Conservation (phyloP, 2,329 filamentous ascomycete genomes). For the Zymoseptoria ardabiliae region DNA sequence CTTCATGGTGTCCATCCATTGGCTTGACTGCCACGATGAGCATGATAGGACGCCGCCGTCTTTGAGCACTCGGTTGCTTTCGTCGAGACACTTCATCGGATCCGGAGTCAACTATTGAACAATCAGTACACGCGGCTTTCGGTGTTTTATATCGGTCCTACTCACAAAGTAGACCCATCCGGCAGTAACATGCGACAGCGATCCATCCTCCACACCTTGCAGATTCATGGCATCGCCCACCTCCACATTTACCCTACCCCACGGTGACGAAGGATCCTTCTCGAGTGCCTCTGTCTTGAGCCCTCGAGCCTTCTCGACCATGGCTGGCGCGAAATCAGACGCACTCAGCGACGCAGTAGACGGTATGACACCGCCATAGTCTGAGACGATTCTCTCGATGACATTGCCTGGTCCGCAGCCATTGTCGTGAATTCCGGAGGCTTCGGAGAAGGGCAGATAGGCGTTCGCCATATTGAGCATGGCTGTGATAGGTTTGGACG, state of each 20-base stretch:
- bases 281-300: slow-evolving; percentile 11
- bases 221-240: slow-evolving; percentile 26
- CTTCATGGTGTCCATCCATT: slow-evolving; percentile 25
- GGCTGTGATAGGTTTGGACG: slow-evolving; percentile 13
- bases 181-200: slow-evolving; percentile 25
- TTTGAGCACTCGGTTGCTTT: slow-evolving; percentile 21
- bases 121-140: neutral
- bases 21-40: slow-evolving; percentile 23
- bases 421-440: slow-evolving; percentile 26
- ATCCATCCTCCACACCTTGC: slow-evolving; percentile 14
- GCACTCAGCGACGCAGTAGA: slow-evolving; percentile 14
- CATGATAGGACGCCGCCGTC: slow-evolving; percentile 18
- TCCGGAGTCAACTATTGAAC: slow-evolving; percentile 8
- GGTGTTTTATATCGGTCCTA: neutral
- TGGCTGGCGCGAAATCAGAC: slow-evolving; percentile 26
- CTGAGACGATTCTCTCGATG: slow-evolving; percentile 18
- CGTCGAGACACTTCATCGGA: slow-evolving; percentile 20
- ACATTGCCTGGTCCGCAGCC: slow-evolving; percentile 28
- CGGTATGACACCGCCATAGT: slow-evolving; percentile 18
- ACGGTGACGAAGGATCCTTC: slow-evolving; percentile 11
- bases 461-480: slow-evolving; percentile 23
- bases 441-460: slow-evolving; percentile 20
- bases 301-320: slow-evolving; percentile 21
- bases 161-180: slow-evolving; percentile 29
- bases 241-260: slow-evolving; percentile 20